These are phyloP conservation scores for Pseudozyma flocculosa DNA, from an alignment of 1,284 basidiomycete species.

Conservation along the genomic window DNA sequence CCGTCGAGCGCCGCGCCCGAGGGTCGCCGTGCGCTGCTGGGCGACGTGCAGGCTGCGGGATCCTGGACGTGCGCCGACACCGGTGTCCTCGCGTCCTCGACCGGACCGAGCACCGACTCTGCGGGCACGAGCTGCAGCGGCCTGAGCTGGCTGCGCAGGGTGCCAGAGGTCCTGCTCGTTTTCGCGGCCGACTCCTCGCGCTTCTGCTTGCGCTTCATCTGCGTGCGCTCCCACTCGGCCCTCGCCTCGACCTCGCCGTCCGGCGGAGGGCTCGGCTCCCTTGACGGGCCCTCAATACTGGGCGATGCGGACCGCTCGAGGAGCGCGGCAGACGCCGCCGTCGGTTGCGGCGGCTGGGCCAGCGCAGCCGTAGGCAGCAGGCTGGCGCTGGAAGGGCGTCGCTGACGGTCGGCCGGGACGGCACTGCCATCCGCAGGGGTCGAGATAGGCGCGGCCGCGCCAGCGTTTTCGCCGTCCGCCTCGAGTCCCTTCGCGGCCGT, in stretches of 20 bases:
- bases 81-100: neutral
- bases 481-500: neutral
- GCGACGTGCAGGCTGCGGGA: no score
- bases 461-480: slow-evolving; percentile 3
- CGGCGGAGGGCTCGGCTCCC: slow-evolving; percentile 49
- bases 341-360: slow-evolving; percentile 13
- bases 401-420: slow-evolving; percentile 21
- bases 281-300: slow-evolving; percentile 28
- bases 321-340: neutral
- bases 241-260: slow-evolving; percentile 54
- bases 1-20: neutral
- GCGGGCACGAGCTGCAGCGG: slow-evolving; percentile 40
- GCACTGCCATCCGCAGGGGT: no score
- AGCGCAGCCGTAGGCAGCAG: slow-evolving; percentile 24
- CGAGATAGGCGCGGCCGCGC: no score
- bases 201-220: slow-evolving; percentile 35
- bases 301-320: slow-evolving; percentile 13
- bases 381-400: slow-evolving; percentile 31
- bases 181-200: slow-evolving; percentile 13
- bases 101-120: slow-evolving; percentile 6
- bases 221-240: slow-evolving; percentile 53
- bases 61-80: neutral
- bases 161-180: slow-evolving; percentile 15
- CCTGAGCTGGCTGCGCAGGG: slow-evolving; percentile 36
- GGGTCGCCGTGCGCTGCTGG: no score